phyloP scores from a whole-genome alignment of 2,329 filamentous ascomycete species.

The Phaeosphaeriaceae sp. region DNA sequence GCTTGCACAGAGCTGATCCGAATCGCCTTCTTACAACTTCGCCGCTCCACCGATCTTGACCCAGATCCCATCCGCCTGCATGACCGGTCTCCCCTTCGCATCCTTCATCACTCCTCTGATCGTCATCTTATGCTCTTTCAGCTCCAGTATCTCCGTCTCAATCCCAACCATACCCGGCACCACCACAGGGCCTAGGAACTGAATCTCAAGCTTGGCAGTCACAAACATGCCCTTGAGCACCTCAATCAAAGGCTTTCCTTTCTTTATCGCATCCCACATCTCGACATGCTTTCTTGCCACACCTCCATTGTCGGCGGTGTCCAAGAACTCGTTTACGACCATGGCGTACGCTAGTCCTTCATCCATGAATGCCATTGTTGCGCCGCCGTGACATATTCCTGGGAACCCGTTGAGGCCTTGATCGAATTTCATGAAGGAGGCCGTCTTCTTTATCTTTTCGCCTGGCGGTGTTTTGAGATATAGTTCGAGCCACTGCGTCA shows the following conservation, averaged over 20 bases:
- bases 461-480: slow-evolving; percentile 24
- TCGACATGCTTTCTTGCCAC: not conserved
- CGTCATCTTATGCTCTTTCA: slow-evolving; percentile 27
- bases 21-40: slow-evolving; percentile 17
- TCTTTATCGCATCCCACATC: not conserved
- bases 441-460: slow-evolving; percentile 13
- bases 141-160: slow-evolving; percentile 27
- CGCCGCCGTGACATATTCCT: slow-evolving; percentile 72
- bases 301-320: not conserved
- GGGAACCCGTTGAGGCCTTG: slow-evolving; percentile 46
- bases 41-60: slow-evolving; percentile 22
- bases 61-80: slow-evolving; percentile 30
- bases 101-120: slow-evolving; percentile 33
- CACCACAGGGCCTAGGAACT: slow-evolving; percentile 29
- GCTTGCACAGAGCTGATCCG: too few species aligned
- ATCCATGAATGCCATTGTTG: slow-evolving; percentile 70
- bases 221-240: slow-evolving; percentile 25
- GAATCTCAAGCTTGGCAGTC: slow-evolving; percentile 29
- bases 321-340: slow-evolving; percentile 19
- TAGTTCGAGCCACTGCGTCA: slow-evolving; percentile 29
- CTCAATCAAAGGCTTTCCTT: slow-evolving; percentile 17
- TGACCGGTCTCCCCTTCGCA: slow-evolving; percentile 25
- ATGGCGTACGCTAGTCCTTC: slow-evolving; percentile 56
- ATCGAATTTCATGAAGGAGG: slow-evolving; percentile 29
- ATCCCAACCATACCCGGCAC: slow-evolving; percentile 35